Evolutionary conservation across 2,329 filamentous ascomycete species (phyloP).

Genomic region (Daldinia eschscholtzii): DNA sequence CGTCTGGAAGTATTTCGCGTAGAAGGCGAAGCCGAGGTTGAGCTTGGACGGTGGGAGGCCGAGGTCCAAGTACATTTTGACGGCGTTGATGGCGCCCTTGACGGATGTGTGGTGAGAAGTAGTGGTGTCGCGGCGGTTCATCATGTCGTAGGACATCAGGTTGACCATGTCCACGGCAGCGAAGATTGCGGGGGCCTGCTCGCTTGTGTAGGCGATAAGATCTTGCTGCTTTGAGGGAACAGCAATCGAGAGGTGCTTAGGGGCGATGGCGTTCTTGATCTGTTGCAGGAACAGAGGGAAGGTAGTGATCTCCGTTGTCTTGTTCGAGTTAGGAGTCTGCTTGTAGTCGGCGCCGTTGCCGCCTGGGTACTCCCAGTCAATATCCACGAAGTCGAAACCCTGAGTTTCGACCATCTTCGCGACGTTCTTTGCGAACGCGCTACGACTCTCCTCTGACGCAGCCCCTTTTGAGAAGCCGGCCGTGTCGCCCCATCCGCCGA

Average conservation of each 20-base stretch:
- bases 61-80: conserved; percentile 69
- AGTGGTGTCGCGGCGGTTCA: conserved; percentile 73
- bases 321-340: conserved; percentile 68
- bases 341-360: conserved; percentile 80
- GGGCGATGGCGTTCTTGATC: conserved; percentile 67
- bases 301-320: conserved; percentile 71
- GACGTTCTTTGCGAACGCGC: conserved; percentile 72
- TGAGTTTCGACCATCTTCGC: conserved; percentile 70
- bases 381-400: conserved; percentile 76
- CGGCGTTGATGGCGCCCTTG: conserved; percentile 61
- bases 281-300: conserved; percentile 72
- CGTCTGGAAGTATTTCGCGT: conserved; percentile 72
- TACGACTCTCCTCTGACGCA: conserved; percentile 61
- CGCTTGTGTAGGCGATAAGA: conserved; percentile 73
- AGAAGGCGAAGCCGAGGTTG: conserved; percentile 74
- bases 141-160: conserved; percentile 77
- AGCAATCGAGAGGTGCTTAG: conserved; percentile 74
- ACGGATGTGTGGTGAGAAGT: conserved; percentile 75
- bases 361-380: conserved; percentile 75
- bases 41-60: conserved; percentile 64
- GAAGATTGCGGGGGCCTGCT: conserved; percentile 68
- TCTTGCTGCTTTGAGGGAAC: conserved; percentile 73
- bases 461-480: conserved; percentile 71
- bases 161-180: conserved; percentile 74
- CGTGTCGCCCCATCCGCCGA: conserved; percentile 81